Evolutionary conservation across 1,284 basidiomycete genomes (phyloP).

Genomic region (Puccinia coronata): DNA sequence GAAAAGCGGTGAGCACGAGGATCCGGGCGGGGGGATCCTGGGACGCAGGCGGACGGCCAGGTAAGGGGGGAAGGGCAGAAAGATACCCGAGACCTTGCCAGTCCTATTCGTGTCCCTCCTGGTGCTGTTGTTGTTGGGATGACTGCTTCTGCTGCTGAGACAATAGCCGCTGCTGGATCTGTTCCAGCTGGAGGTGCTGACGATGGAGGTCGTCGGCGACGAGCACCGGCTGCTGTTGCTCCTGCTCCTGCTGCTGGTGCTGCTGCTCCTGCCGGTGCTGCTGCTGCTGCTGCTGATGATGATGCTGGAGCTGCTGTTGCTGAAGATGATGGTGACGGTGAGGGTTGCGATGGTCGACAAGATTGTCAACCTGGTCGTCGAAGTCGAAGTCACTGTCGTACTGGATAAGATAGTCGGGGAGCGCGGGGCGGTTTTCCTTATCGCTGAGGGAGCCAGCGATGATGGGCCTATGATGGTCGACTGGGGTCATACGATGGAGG

Average conservation of each 20-base stretch:
- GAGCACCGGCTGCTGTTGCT: neutral
- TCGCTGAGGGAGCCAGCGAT: neutral
- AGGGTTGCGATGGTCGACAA: neutral
- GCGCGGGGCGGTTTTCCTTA: neutral
- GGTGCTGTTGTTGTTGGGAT: neutral
- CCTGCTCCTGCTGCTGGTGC: neutral
- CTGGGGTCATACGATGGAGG: neutral
- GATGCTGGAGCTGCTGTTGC: neutral
- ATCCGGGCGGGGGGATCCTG: too few relatives aligned
- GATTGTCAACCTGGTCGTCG: neutral
- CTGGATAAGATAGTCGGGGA: neutral
- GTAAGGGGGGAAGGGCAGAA: too few relatives aligned
- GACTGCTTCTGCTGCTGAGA: neutral
- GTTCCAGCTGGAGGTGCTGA: neutral
- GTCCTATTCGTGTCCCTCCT: neutral
- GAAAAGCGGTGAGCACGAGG: too few relatives aligned
- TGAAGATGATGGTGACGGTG: neutral
- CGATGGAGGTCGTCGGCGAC: neutral
- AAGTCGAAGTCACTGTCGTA: slow-evolving; percentile 4
- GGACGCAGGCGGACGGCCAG: too few relatives aligned
- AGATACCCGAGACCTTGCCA: too few relatives aligned
- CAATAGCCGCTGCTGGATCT: neutral
- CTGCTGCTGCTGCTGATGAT: neutral
- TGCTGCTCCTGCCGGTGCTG: neutral
- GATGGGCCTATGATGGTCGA: neutral